These are phyloP conservation scores for Vaucheria bursata DNA, from an alignment of 352 stramenopile species.

Conservation along the genomic window DNA sequence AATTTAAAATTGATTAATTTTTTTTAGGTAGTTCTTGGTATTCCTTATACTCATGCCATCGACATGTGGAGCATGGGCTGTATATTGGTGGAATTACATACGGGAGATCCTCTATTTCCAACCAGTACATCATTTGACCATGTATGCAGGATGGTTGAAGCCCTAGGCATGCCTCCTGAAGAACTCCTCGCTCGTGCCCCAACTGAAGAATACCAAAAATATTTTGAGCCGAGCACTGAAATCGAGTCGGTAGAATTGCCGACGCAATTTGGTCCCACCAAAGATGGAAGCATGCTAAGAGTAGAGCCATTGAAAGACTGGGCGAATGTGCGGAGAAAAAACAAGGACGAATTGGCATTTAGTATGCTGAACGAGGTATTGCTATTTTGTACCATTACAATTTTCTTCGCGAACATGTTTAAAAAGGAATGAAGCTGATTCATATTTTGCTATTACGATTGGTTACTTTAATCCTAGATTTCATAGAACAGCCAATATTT, in stretches of 20 bases:
- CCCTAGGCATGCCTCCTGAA: conserved; percentile 1
- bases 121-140: conserved; percentile 91
- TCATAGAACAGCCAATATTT: no score
- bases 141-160: conserved; percentile 64
- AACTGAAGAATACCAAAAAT: neutral
- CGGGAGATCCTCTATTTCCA: conserved; percentile 91
- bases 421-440: no score
- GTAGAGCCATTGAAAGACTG: neutral
- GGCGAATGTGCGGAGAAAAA: neutral
- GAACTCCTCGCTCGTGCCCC: conserved; percentile 20
- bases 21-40: conserved; percentile 70
- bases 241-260: neutral
- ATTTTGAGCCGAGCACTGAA: conserved; percentile 14
- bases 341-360: conserved; percentile 9
- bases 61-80: conserved; percentile 99
- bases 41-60: conserved; percentile 88
- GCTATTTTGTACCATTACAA: no score
- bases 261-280: neutral
- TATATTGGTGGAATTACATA: conserved; percentile 97
- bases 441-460: no score
- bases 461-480: no score
- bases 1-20: no score
- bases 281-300: neutral
- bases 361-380: neutral
- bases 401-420: no score